Base-by-base conservation (phyloP, 2,329 filamentous ascomycete species). In the Bipolaris gigantea region DNA sequence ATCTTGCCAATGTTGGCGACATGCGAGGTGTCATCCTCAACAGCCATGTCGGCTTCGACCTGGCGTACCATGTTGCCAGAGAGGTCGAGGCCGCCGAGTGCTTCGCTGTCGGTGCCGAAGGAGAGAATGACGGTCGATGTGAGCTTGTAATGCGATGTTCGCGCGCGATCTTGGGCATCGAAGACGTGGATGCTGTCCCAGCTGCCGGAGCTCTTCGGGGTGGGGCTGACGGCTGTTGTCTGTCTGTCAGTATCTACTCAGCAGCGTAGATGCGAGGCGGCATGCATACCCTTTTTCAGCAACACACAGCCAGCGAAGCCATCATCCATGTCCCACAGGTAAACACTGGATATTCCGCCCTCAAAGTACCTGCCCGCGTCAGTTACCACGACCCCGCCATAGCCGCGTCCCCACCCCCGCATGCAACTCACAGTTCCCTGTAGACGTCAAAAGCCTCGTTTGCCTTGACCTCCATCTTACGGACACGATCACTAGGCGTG, bases 151-250 rank as follows among this genome's bases (percentile, higher is more conserved):
- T 97, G 93, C 55, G 92, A 92, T 63, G 86, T 90, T 61, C 94
- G 88, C 62, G 90, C 92, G 62, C 92, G 89, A 75, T 99, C 94
- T 68, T 91, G 91, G 55, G 93, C 92, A 76, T 99, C 94, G 75
- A 99, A 96, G 63, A 99, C 94, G 79, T 99, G 94, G 73, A 99
- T 97, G 62, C 90, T 96, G 78, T 99, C 94, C 94, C 94, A 99
- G 50, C 91, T 88, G 54, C 92, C 92, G 52, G 89, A 84, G 69
- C 84, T 87, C 64, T 83, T 84, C 72, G 80, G 83, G 64, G 82
- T 84, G 58, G 82, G 87, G 52, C 81, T 85, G 64, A 84, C 88
- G 70, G 84, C 88, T 92, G 75, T 49, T 58, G 38, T 30, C 40
- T 5, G 13, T 55, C 16, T 25, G 46, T 72, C 44, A 69, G 63